phyloP scores from a whole-genome alignment of 106 monocot species.

The Acorus gramineus region DNA sequence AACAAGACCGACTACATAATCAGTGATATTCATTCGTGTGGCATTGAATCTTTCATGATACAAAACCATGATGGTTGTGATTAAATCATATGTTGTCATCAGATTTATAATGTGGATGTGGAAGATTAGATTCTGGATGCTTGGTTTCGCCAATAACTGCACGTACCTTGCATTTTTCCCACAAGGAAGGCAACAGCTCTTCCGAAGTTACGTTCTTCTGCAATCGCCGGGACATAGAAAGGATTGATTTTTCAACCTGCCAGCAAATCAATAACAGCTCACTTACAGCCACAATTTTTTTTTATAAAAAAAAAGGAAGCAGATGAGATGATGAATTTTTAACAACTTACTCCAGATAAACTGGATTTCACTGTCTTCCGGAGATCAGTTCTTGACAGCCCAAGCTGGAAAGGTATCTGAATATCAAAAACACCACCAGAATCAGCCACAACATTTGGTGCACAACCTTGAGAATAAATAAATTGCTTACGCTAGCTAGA shows the following conservation, averaged over 20 bases:
- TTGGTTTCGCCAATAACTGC: neutral
- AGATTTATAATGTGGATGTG: no score
- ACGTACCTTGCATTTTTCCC: conserved; percentile 97
- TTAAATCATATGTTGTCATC: neutral
- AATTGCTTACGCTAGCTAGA: no score
- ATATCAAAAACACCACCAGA: neutral
- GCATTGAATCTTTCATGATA: no score
- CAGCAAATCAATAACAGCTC: neutral
- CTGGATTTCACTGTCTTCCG: conserved; percentile 84
- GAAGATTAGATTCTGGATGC: neutral
- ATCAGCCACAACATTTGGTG: neutral
- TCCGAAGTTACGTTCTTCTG: conserved; percentile 88
- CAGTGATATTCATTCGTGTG: no score
- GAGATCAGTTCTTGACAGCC: conserved; percentile 76
- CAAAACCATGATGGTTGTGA: no score
- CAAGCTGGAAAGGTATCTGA: conserved; percentile 92
- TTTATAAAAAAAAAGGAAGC: conserved; percentile 4
- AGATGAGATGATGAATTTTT: neutral
- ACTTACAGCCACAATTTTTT: neutral
- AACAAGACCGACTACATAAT: no score
- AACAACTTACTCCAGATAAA: conserved; percentile 65
- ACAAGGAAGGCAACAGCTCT: conserved; percentile 86
- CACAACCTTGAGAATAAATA: no score
- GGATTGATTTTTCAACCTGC: conserved; percentile 82
- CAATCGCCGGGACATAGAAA: conserved; percentile 73